These are phyloP conservation scores for Penicillium nucicola DNA, from an alignment of 495 filamentous ascomycete species.

Conservation along the genomic window DNA sequence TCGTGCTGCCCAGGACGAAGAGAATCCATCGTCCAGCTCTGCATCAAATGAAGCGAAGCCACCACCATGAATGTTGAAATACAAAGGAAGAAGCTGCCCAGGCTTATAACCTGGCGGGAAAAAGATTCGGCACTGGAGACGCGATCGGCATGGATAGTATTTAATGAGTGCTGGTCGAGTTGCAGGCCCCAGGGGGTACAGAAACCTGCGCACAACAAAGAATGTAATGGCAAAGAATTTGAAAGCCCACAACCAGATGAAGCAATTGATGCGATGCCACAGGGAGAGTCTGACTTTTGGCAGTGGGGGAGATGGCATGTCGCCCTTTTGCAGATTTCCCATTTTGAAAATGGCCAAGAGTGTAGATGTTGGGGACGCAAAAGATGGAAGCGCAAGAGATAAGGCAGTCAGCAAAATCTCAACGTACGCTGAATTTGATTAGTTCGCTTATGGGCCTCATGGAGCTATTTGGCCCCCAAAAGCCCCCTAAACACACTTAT, in stretches of 20 bases:
- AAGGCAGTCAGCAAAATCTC: no score
- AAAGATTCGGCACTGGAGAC: conserved; percentile 30
- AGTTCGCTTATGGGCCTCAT: no score
- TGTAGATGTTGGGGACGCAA: no score
- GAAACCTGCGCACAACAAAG: conserved; percentile 7
- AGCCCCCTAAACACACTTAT: no score
- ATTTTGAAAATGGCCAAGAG: not conserved
- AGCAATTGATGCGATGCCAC: not conserved
- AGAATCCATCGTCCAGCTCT: conserved; percentile 28
- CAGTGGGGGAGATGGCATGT: not conserved
- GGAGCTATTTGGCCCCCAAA: no score
- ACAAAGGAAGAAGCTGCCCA: conserved; percentile 25
- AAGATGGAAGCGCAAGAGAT: no score
- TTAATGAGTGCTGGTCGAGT: conserved; percentile 28
- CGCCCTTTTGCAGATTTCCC: not conserved
- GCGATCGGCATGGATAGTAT: conserved; percentile 27
- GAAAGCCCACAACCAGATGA: not conserved
- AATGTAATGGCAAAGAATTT: conserved; percentile 14
- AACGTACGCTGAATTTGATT: no score
- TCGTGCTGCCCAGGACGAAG: conserved; percentile 20
- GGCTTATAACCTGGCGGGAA: conserved; percentile 26
- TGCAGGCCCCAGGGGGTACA: not conserved
- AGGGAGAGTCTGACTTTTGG: not conserved
- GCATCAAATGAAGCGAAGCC: conserved; percentile 29
- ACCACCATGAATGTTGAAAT: conserved; percentile 38